phyloP scores from a whole-genome alignment of 192 early-diverging fungal genomes.

The Allomyces macrogynus region DNA sequence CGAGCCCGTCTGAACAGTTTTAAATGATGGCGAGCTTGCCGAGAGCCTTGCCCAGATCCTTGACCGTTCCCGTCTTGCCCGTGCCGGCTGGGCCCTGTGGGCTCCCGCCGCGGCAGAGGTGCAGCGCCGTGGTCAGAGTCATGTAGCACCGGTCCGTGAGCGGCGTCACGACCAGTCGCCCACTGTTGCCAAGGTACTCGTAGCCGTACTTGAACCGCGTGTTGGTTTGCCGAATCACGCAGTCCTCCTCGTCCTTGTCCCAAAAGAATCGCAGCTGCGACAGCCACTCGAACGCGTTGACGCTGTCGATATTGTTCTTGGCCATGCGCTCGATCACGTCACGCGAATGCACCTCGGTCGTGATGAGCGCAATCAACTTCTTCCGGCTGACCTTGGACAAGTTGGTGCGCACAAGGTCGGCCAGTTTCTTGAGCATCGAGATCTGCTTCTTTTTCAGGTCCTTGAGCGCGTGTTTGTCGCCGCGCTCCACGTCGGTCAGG shows the following conservation, averaged over 20 bases:
- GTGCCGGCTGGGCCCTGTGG: slow-evolving; percentile 98
- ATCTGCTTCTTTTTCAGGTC: slow-evolving; percentile 38
- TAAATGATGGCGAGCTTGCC: slow-evolving; percentile 95
- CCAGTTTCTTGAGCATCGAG: slow-evolving; percentile 61
- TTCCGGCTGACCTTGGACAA: slow-evolving; percentile 57
- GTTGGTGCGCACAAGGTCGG: slow-evolving; percentile 79
- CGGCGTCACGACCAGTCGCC: slow-evolving; percentile 95
- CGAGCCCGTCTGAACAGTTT: slow-evolving; percentile 99
- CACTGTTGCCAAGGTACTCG: slow-evolving; percentile 91
- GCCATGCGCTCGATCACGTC: slow-evolving; percentile 63
- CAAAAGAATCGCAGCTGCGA: slow-evolving; percentile 92
- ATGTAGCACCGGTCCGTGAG: slow-evolving; percentile 97
- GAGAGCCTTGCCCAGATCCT: slow-evolving; percentile 81
- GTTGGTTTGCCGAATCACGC: slow-evolving; percentile 76
- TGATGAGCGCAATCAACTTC: slow-evolving; percentile 95
- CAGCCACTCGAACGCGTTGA: slow-evolving; percentile 87
- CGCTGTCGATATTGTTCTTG: slow-evolving; percentile 18
- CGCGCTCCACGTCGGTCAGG: slow-evolving; percentile 41
- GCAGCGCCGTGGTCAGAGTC: slow-evolving; percentile 92
- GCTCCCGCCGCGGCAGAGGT: slow-evolving; percentile 75
- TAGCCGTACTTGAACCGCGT: slow-evolving; percentile 88
- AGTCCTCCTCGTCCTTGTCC: slow-evolving; percentile 24
- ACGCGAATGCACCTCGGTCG: slow-evolving; percentile 94
- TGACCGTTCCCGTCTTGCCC: slow-evolving; percentile 97
- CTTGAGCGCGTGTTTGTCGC: slow-evolving; percentile 14